Evolutionary conservation across 2,329 filamentous ascomycete genomes (phyloP), one percentile per base, ranked within the genome.

Genomic region (Trichoderma semiorbis): DNA sequence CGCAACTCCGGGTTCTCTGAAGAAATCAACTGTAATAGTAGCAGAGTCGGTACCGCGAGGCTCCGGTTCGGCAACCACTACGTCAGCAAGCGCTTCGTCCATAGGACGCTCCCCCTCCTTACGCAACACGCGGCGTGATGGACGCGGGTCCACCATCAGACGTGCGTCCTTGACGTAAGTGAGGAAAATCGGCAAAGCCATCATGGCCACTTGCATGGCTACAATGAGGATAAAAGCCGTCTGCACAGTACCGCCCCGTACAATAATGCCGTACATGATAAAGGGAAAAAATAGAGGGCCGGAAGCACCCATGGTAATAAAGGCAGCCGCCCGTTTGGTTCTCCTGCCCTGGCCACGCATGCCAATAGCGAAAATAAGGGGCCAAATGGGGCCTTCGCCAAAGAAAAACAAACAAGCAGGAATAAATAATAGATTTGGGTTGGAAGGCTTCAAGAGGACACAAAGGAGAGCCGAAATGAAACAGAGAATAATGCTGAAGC

Each of bases 301-400:
- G 1, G 88, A 90, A 1, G 90, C 92, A 64, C 91, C 92, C 79
- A 91, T 93, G 2, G 95, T 93, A 74, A 97, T 90, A 79, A 89
- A 93, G 1, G 91, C 92, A 0, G 92, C 91, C 0, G 92, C 93
- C 62, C 91, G 87, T 82, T 97, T 97, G 5, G 92, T 94, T 74
- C 93, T 87, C n/a, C 88, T 87, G 0, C 94, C 94, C 64, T 97
- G 88, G 1, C 94, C 93, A 3, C 93, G 89, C 72, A 97, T 90
- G 3, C 92, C 92, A 14, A 96, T 86, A 4, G 92, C 90, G 75
- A 94, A 94, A 72, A 96, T 90, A 2, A 95, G 90, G 0, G 94
- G 94, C 85, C 93, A 97, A 75, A 93, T 89, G 66, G 94, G 93
- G 0, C 91, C 92, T 79, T 95, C 93, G 77, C 93, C 93, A 80